These are phyloP conservation scores for Leishmania aethiopica DNA, from an alignment of 208 protist genomes.

Conservation along the genomic window DNA sequence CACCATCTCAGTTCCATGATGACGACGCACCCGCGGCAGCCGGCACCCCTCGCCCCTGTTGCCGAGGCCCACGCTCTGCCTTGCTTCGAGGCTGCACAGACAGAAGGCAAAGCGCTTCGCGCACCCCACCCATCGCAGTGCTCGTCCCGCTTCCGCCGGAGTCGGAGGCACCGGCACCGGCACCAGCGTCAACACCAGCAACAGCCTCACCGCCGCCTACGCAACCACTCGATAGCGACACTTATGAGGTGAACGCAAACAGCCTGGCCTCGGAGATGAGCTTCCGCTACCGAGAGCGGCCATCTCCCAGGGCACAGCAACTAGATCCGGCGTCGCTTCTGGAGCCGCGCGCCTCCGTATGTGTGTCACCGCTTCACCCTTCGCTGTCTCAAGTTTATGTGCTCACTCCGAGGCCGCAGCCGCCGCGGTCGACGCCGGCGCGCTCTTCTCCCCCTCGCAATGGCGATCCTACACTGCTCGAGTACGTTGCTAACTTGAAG, in stretches of 20 bases:
- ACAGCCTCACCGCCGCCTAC: background rate
- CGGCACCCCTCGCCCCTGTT: background rate
- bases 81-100: background rate
- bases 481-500: conserved; percentile 14
- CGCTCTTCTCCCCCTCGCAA: background rate
- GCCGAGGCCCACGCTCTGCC: background rate
- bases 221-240: background rate
- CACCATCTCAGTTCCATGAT: background rate
- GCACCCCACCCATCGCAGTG: conserved; percentile 8
- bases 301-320: background rate
- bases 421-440: background rate
- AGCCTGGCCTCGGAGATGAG: background rate
- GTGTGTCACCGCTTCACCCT: conserved; percentile 1
- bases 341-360: background rate
- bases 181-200: no score
- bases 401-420: background rate
- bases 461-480: background rate
- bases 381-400: background rate
- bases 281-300: background rate
- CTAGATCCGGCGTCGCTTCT: background rate
- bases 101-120: background rate
- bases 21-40: background rate
- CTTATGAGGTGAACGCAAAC: background rate
- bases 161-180: no score
- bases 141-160: background rate